A percentile compares a stretch with the other conserved stretches of the same genome.
Evolutionary conservation across 73 alveolate genomes (phyloP).

Genomic region (Paramecium sexaurelia): DNA sequence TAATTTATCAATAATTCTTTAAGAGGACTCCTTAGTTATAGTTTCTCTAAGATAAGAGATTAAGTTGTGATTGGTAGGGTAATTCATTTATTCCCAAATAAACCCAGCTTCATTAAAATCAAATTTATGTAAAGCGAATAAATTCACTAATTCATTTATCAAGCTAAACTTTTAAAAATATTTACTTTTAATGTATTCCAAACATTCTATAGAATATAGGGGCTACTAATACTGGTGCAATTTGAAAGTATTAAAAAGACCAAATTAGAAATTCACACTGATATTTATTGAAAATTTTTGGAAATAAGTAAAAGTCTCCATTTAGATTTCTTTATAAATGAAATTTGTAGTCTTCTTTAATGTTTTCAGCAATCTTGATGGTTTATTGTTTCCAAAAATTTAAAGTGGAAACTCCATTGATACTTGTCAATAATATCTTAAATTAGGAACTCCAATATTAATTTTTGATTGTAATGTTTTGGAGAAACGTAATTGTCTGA

Average conservation of each 20-base stretch:
- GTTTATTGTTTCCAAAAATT: not conserved
- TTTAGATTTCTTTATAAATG: not conserved
- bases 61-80: no score
- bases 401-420: not conserved
- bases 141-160: not conserved
- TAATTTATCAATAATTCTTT: no score
- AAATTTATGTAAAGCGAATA: not conserved
- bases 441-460: not conserved
- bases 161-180: not conserved
- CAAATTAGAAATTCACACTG: not conserved
- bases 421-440: not conserved
- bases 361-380: not conserved
- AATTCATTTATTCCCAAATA: constrained; percentile 2
- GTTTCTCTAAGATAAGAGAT: no score
- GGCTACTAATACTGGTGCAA: not conserved
- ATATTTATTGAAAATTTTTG: not conserved
- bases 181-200: not conserved
- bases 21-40: no score
- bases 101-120: not conserved
- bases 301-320: not conserved
- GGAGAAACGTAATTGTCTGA: not conserved
- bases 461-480: not conserved
- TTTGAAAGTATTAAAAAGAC: not conserved
- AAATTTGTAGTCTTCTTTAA: not conserved
- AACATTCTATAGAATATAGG: not conserved